A percentile compares a stretch with the other conserved stretches of the same genome.
Conservation (phyloP, 176 grass and related monocot genomes). For the Avena insularis region DNA sequence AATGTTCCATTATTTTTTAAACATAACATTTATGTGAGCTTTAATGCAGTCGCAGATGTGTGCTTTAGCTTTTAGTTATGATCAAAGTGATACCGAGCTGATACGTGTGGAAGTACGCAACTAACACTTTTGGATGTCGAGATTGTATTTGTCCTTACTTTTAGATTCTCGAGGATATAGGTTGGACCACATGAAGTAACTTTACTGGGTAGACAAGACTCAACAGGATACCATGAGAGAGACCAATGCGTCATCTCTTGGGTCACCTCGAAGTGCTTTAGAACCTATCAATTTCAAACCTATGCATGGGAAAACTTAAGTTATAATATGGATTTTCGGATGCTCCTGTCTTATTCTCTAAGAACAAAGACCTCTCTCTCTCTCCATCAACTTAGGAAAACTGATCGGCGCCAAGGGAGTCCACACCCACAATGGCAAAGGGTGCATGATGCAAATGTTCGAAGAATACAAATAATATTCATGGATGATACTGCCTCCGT, state of each 20-base stretch:
- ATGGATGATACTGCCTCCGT: background rate
- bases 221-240: constrained; percentile 1
- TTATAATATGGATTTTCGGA: constrained; percentile 13
- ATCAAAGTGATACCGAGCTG: constrained; percentile 40
- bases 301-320: constrained; percentile 20
- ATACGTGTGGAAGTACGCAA: constrained; percentile 46
- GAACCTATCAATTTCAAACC: constrained; percentile 31
- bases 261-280: constrained; percentile 33
- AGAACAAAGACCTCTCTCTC: background rate
- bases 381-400: background rate
- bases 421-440: background rate
- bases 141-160: constrained; percentile 55
- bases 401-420: background rate
- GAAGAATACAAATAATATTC: constrained; percentile 2
- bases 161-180: constrained; percentile 70
- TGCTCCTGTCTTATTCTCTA: constrained; percentile 12
- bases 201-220: constrained; percentile 35
- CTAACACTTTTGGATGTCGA: constrained; percentile 54
- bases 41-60: constrained; percentile 56
- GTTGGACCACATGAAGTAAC: constrained; percentile 31
- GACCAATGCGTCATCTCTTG: constrained; percentile 16
- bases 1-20: constrained; percentile 15
- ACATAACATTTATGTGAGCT: constrained; percentile 20
- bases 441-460: background rate
- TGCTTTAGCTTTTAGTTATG: constrained; percentile 50